These are phyloP conservation scores for Epichloe sibirici DNA, from an alignment of 2,329 filamentous ascomycete genomes.

Conservation along the genomic window DNA sequence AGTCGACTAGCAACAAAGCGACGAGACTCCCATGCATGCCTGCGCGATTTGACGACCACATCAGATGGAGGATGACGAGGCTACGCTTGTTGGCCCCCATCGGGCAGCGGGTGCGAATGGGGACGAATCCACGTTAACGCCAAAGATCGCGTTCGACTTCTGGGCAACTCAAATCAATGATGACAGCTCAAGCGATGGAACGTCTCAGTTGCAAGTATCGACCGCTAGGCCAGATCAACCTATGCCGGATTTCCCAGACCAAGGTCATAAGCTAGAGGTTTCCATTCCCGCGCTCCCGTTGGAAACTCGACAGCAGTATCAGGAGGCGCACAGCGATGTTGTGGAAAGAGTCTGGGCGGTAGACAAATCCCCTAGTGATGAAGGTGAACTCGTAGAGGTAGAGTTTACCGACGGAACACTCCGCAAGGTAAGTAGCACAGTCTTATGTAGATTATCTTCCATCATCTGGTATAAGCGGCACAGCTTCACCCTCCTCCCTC, in stretches of 20 bases:
- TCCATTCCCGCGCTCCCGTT: constrained; percentile 16
- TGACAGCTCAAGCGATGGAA: background rate
- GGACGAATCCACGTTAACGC: background rate
- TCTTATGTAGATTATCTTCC: background rate
- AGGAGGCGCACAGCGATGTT: constrained; percentile 20
- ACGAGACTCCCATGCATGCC: background rate
- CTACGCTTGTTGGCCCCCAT: background rate
- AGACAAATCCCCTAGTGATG: constrained; percentile 12
- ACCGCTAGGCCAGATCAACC: background rate
- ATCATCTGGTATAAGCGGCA: background rate
- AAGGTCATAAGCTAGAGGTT: constrained; percentile 16
- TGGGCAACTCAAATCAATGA: background rate
- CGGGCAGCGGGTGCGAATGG: background rate
- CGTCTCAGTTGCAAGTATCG: background rate
- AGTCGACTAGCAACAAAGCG: background rate
- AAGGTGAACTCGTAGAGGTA: constrained; percentile 20
- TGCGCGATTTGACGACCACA: background rate
- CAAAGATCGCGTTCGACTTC: constrained; percentile 9
- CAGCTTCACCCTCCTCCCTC: background rate
- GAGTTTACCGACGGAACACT: constrained; percentile 35
- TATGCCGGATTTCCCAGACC: background rate
- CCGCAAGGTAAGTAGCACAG: constrained; percentile 23
- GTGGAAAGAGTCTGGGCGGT: constrained; percentile 26
- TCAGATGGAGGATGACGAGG: constrained; percentile 11
- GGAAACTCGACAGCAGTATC: constrained; percentile 19